These are phyloP conservation scores for Geoglossum cookeanum DNA, from an alignment of 2,329 filamentous ascomycete genomes.

Conservation along the genomic window DNA sequence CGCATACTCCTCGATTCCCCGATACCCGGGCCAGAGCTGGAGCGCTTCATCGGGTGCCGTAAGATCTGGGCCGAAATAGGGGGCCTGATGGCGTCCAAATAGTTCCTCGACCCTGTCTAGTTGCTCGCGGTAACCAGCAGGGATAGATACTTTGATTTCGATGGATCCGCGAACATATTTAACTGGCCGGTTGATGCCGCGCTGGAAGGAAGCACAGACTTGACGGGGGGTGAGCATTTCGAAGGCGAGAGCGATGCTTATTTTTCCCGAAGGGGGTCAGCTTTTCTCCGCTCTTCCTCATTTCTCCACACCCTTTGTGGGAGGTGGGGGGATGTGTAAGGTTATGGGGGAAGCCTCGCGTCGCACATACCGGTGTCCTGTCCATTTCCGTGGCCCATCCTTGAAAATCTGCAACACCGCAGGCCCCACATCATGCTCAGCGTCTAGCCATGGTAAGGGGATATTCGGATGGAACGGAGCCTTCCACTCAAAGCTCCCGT, in stretches of 20 bases:
- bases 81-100: conserved; percentile 38
- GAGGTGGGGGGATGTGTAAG: neutral
- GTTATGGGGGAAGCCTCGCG: neutral
- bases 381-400: conserved; percentile 74
- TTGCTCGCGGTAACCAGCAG: conserved; percentile 73
- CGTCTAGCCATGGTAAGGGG: conserved; percentile 85
- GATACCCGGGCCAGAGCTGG: conserved; percentile 75
- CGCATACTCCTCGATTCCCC: conserved; percentile 85
- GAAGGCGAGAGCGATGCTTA: conserved; percentile 71
- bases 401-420: conserved; percentile 89
- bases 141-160: conserved; percentile 69
- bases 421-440: conserved; percentile 87
- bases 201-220: conserved; percentile 62
- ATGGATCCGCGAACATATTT: conserved; percentile 62
- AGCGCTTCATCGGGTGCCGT: conserved; percentile 58
- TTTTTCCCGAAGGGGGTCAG: conserved; percentile 1
- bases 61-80: conserved; percentile 42
- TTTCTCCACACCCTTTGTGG: too few relatives aligned
- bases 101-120: conserved; percentile 46
- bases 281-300: conserved; percentile 6
- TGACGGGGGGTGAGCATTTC: conserved; percentile 71
- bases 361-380: conserved; percentile 40
- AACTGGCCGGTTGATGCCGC: conserved; percentile 59
- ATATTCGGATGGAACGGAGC: conserved; percentile 83
- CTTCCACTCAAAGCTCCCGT: conserved; percentile 81